Conservation (phyloP, 2,329 filamentous ascomycete genomes). For the Trichoderma afroharzianum region DNA sequence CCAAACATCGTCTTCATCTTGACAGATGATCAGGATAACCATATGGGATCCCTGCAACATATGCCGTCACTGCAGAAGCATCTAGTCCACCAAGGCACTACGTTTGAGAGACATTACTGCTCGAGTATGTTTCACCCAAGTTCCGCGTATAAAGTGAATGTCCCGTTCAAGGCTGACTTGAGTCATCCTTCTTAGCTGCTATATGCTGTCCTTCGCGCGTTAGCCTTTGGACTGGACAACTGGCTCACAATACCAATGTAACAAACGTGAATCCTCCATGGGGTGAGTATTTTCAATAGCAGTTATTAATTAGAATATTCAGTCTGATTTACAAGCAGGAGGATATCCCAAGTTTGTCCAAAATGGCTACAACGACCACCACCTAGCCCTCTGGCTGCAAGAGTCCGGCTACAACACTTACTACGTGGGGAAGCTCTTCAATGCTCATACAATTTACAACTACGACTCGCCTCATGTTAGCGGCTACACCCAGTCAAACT, state of each 20-base stretch:
- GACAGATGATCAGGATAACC: constrained; percentile 64
- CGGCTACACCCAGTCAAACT: constrained; percentile 54
- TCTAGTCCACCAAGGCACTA: constrained; percentile 54
- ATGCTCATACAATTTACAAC: constrained; percentile 57
- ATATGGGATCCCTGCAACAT: constrained; percentile 58
- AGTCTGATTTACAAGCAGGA: constrained; percentile 23
- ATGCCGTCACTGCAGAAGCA: constrained; percentile 56
- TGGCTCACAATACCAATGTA: constrained; percentile 69
- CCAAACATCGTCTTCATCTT: constrained; percentile 63
- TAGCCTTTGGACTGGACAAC: constrained; percentile 61
- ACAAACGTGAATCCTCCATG: constrained; percentile 54
- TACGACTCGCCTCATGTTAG: constrained; percentile 55
- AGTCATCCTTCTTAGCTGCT: constrained; percentile 38
- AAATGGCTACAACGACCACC: constrained; percentile 63
- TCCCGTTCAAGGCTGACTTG: not conserved
- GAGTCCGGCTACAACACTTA: constrained; percentile 66
- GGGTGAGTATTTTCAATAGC: constrained; percentile 32
- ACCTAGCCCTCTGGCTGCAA: constrained; percentile 69
- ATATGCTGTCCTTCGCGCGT: constrained; percentile 67
- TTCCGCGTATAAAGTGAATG: not conserved
- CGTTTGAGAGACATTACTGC: constrained; percentile 61
- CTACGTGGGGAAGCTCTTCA: constrained; percentile 71
- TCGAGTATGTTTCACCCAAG: constrained; percentile 35
- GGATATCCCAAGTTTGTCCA: constrained; percentile 62
- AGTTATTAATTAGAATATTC: not conserved